Base-by-base conservation (phyloP, 306 rosid genomes). In the Crotalaria pallida region DNA sequence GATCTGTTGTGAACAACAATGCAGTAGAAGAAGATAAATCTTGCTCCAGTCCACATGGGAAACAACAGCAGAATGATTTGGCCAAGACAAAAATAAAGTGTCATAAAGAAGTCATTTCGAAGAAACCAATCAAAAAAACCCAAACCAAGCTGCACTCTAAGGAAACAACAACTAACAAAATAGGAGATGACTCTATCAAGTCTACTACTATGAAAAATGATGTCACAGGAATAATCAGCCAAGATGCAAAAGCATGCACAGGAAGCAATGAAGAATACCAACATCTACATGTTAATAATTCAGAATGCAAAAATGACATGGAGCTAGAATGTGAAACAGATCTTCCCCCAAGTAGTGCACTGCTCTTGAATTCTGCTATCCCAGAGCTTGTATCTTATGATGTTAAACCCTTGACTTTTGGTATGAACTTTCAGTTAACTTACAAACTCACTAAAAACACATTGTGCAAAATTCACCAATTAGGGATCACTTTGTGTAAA, bases 371-470 rank as follows among this genome's bases (percentile, higher is more conserved):
- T 48, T 58, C 82, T 34, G 58, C 88, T 6, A 52, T 82, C 26
- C 77, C 89, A 0, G 92, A 86, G 69, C 80, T 83, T 71, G 79
- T 77, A 74, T 69, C 90, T 17, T 82, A 76, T 58, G 96, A 90
- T 82, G 96, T 85, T 69, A 1, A n/a, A n/a, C n/a, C n/a, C n/a
- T n/a, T n/a, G n/a, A n/a, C n/a, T n/a, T n/a, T n/a, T n/a, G n/a
- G n/a, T n/a, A n/a, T n/a, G n/a, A n/a, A n/a, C n/a, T n/a, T n/a
- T n/a, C n/a, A n/a, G n/a, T n/a, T n/a, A n/a, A n/a, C n/a, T n/a
- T n/a, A n/a, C n/a, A n/a, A n/a, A n/a, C n/a, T n/a, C n/a, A n/a
- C n/a, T n/a, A n/a, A n/a, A n/a, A n/a, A n/a, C n/a, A n/a, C n/a
- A n/a, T n/a, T n/a, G n/a, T n/a, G n/a, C n/a, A n/a, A n/a, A n/a